Evolutionary conservation across 1,284 basidiomycete genomes (phyloP), one percentile per base, ranked within the genome.

Genomic region (Pyrrhoderma lamaoense): DNA sequence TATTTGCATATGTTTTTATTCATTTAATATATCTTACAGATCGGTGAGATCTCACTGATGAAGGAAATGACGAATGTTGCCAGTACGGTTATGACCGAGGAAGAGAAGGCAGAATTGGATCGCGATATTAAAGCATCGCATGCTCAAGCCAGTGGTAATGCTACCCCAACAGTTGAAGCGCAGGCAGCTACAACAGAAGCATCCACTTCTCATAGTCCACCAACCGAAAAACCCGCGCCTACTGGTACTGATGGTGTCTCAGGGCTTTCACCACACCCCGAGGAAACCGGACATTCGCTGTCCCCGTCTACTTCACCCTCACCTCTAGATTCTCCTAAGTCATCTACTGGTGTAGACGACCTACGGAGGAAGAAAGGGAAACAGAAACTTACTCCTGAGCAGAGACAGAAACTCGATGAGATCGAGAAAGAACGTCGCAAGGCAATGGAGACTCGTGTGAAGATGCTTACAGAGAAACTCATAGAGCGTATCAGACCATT

Each of bases 31-130:
- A 19, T 39, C 37, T 9, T 27, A 37, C 62, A 93, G 87, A 93
- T 95, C 58, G 92, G 92, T 53, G 91, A 94, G 70, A 93, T 95
- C 47, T 88, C 89, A 2, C 75, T 95, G 45, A 89, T 94, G 82
- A 93, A 93, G 62, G 89, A 91, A 61, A 89, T 91, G 85, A 88
- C 86, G 2, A 75, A 74, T 19, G 77, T 82, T 18, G 86, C 87
- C n/a, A 79, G 81, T 27, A 82, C 82, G 1, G 84, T 90, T 74
- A 84, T 87, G 76, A 82, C 86, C 0, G 92, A 95, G 3, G 94
- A 97, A 64, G 93, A 98, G 67, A 86, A 86, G 66, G 86, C 85
- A 11, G 92, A 91, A 61, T 74, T 93, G 59, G 89, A 93, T 67
- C 81, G 77, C 55, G 77, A 82, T 55, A 67, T 82, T 67, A 83